A percentile compares a stretch with the other conserved stretches of the same genome.
Evolutionary conservation across 495 filamentous ascomycete species (phyloP).

Genomic region (Darksidea phi): DNA sequence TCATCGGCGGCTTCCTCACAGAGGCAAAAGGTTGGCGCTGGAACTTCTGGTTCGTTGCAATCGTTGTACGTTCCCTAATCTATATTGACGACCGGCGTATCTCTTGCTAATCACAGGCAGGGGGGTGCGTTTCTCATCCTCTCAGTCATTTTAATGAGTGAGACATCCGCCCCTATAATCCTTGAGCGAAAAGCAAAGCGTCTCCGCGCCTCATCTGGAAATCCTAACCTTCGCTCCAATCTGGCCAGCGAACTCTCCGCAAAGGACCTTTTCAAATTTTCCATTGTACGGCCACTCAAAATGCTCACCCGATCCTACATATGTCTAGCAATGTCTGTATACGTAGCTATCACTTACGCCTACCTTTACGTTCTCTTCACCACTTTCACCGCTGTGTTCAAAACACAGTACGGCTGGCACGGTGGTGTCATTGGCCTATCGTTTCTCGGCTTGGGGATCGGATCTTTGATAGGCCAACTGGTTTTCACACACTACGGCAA

Average conservation of each 20-base stretch:
- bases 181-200: slow-evolving; percentile 39
- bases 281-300: slow-evolving; percentile 54
- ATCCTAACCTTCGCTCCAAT: slow-evolving; percentile 38
- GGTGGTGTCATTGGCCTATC: slow-evolving; percentile 36
- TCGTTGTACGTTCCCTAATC: slow-evolving; percentile 34
- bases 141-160: slow-evolving; percentile 33
- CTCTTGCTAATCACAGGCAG: slow-evolving; percentile 10
- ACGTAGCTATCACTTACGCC: slow-evolving; percentile 73
- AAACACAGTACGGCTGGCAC: slow-evolving; percentile 50
- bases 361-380: slow-evolving; percentile 80
- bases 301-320: slow-evolving; percentile 59
- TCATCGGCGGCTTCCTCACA: slow-evolving; percentile 46
- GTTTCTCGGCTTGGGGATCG: slow-evolving; percentile 42
- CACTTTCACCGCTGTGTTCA: slow-evolving; percentile 64
- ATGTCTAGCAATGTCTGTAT: slow-evolving; percentile 63
- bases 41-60: slow-evolving; percentile 42
- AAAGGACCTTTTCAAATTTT: slow-evolving; percentile 42
- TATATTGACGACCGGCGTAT: not conserved
- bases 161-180: slow-evolving; percentile 38
- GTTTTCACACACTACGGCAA: slow-evolving; percentile 35
- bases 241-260: slow-evolving; percentile 40
- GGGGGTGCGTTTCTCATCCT: slow-evolving; percentile 31
- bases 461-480: slow-evolving; percentile 34
- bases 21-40: slow-evolving; percentile 43
- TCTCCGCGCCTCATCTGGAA: slow-evolving; percentile 39